Evolutionary conservation across 176 grass and related monocot genomes (phyloP).

Genomic region (Lolium perenne): DNA sequence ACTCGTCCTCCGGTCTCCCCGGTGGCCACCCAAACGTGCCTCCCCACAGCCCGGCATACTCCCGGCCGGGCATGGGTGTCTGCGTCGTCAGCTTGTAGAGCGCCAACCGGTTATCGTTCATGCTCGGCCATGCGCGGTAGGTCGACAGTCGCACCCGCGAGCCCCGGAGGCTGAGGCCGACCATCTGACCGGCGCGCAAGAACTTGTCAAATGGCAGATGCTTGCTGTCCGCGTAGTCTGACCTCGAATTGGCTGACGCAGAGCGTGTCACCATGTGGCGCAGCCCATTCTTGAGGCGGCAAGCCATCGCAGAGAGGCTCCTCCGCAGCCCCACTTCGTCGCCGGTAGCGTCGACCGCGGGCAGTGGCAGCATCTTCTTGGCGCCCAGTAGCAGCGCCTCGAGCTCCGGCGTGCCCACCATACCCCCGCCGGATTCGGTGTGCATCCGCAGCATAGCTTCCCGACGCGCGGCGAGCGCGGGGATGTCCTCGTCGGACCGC

Average conservation of each 20-base stretch:
- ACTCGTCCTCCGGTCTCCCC: slow-evolving; percentile 44
- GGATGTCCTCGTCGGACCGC: slow-evolving; percentile 50
- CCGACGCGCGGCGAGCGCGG: slow-evolving; percentile 60
- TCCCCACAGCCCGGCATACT: slow-evolving; percentile 84
- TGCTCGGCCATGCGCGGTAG: slow-evolving; percentile 80
- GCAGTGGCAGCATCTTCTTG: slow-evolving; percentile 7
- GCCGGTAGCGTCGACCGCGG: background rate
- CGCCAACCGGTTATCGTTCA: slow-evolving; percentile 74
- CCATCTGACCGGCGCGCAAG: slow-evolving; percentile 40
- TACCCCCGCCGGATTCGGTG: slow-evolving; percentile 41
- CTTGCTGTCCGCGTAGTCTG: slow-evolving; percentile 46
- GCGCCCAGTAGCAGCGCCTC: slow-evolving; percentile 38
- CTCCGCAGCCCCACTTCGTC: slow-evolving; percentile 46
- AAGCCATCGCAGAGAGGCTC: slow-evolving; percentile 59
- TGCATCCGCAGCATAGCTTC: slow-evolving; percentile 66
- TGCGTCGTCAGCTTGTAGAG: slow-evolving; percentile 82
- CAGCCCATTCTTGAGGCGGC: slow-evolving; percentile 63
- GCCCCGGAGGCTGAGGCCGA: slow-evolving; percentile 64
- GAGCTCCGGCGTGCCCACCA: slow-evolving; percentile 47
- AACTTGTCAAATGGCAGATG: slow-evolving; percentile 65
- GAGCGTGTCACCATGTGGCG: slow-evolving; percentile 69
- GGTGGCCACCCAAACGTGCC: slow-evolving; percentile 92
- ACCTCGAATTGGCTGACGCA: slow-evolving; percentile 42
- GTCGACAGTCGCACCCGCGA: slow-evolving; percentile 53
- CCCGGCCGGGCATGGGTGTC: slow-evolving; percentile 37